Percentiles rank a stretch among this genome's conserved stretches.
Evolutionary conservation across 108 stramenopile species (phyloP).

Genomic region (Nannochloropsis gaditana): DNA sequence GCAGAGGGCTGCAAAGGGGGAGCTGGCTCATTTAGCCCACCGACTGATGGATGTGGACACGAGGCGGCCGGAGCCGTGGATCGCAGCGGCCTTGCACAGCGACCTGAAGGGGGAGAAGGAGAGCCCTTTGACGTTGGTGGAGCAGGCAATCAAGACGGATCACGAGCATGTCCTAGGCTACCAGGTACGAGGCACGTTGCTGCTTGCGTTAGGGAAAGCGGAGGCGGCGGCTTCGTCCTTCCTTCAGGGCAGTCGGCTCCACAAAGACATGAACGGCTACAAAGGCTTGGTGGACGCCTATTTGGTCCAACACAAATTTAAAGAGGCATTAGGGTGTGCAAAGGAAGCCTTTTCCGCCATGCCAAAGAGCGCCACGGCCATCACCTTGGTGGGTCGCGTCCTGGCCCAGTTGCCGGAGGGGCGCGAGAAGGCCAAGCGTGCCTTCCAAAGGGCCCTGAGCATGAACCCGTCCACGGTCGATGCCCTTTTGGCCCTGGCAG

Average conservation of each 20-base stretch:
- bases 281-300: constrained; percentile 1
- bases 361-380: constrained; percentile 8
- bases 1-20: neutral
- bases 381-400: neutral
- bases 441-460: neutral
- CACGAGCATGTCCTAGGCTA: neutral
- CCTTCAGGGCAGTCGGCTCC: neutral
- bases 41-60: neutral
- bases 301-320: neutral
- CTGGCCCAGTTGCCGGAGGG: neutral
- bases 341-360: neutral
- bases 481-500: neutral
- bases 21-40: neutral
- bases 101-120: neutral
- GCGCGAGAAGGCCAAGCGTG: neutral
- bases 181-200: neutral
- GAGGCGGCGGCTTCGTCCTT: neutral
- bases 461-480: neutral
- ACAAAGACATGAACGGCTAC: neutral
- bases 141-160: neutral
- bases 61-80: neutral
- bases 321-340: neutral
- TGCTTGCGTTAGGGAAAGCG: neutral
- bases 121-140: neutral
- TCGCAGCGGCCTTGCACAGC: neutral